These are phyloP conservation scores for Cardamine occulta DNA, from an alignment of 345 rosid genomes.

Conservation along the genomic window DNA sequence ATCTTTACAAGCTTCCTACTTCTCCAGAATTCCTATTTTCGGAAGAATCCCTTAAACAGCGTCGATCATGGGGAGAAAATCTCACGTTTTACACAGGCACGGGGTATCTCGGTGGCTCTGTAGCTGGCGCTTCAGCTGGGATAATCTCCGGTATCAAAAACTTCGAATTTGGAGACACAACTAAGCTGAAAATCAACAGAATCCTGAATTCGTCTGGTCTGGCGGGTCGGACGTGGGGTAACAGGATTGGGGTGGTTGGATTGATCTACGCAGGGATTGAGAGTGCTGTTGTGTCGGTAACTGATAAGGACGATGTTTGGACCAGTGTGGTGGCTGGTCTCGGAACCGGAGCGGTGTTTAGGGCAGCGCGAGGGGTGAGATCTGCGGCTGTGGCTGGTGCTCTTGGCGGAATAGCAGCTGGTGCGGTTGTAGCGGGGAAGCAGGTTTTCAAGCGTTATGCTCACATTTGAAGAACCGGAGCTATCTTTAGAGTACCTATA, in stretches of 20 bases:
- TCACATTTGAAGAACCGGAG: constrained; percentile 50
- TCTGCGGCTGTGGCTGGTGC: constrained; percentile 96
- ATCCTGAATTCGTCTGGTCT: constrained; percentile 77
- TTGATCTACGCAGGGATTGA: constrained; percentile 76
- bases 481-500: neutral
- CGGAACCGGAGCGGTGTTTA: constrained; percentile 75
- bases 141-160: constrained; percentile 54
- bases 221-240: constrained; percentile 74
- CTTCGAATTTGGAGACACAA: constrained; percentile 72
- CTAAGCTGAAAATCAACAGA: constrained; percentile 78
- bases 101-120: constrained; percentile 67
- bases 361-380: constrained; percentile 87
- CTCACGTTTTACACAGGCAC: constrained; percentile 89
- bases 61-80: constrained; percentile 97
- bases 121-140: constrained; percentile 63
- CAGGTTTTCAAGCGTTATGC: constrained; percentile 74
- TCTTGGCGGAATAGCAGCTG: constrained; percentile 79
- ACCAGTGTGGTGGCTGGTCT: constrained; percentile 87
- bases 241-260: constrained; percentile 71
- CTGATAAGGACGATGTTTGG: constrained; percentile 86
- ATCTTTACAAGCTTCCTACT: constrained; percentile 76
- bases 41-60: constrained; percentile 75
- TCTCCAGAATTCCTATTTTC: constrained; percentile 84
- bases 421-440: constrained; percentile 73
- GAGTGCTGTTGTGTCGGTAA: constrained; percentile 64